These are phyloP conservation scores for Haplosporangium gracile DNA, from an alignment of 192 early-diverging fungal species.

Conservation along the genomic window DNA sequence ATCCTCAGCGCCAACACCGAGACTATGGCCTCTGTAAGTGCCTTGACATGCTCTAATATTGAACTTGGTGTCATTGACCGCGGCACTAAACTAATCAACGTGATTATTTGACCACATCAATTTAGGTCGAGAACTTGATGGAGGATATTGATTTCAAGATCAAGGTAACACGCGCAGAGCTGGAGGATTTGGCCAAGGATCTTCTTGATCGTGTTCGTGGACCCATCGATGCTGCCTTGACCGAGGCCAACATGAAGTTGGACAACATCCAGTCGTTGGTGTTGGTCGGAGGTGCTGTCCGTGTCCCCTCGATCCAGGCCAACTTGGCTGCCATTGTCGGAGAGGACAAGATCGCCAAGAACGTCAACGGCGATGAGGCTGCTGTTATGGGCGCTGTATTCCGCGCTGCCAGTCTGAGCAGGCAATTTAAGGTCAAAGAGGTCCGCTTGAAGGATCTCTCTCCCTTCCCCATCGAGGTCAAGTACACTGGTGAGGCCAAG, in stretches of 20 bases:
- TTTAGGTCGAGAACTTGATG: slow-evolving; percentile 86
- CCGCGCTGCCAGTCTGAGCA: slow-evolving; percentile 86
- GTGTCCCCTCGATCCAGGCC: slow-evolving; percentile 88
- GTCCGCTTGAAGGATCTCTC: slow-evolving; percentile 90
- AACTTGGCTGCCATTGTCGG: slow-evolving; percentile 78
- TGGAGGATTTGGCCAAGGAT: slow-evolving; percentile 81
- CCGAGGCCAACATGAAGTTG: slow-evolving; percentile 73
- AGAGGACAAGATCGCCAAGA: slow-evolving; percentile 90
- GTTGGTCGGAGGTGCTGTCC: slow-evolving; percentile 93
- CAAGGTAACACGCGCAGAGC: slow-evolving; percentile 79
- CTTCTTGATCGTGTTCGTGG: slow-evolving; percentile 75
- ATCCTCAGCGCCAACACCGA: slow-evolving; percentile 96
- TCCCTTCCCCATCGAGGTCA: slow-evolving; percentile 73
- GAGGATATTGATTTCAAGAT: slow-evolving; percentile 89
- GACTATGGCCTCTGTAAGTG: slow-evolving; percentile 79
- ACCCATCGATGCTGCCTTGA: slow-evolving; percentile 82
- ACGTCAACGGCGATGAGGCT: slow-evolving; percentile 97
- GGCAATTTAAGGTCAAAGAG: slow-evolving; percentile 88
- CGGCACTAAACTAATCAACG: neutral
- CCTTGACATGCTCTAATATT: neutral
- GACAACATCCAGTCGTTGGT: slow-evolving; percentile 88
- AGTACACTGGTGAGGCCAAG: slow-evolving; percentile 63
- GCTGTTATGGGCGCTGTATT: slow-evolving; percentile 91
- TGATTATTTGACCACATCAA: neutral
- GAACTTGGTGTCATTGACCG: neutral